A percentile compares a stretch with the other conserved stretches of the same genome.
These are phyloP conservation scores for Fusarium sp. DNA, from an alignment of 2,329 filamentous ascomycete species.

Conservation along the genomic window DNA sequence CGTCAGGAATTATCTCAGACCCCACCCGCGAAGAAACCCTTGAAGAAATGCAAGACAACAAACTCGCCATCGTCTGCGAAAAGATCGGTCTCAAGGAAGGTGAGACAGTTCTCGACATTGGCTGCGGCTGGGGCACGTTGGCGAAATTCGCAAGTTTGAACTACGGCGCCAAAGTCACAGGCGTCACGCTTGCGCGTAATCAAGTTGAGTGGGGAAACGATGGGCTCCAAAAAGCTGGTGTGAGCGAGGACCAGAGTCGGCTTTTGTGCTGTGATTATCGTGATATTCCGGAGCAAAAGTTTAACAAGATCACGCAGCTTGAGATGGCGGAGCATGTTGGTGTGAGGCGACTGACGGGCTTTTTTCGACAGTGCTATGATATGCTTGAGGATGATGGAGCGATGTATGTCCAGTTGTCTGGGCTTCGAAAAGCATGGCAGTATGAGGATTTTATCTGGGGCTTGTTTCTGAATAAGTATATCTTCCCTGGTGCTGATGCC, in stretches of 20 bases:
- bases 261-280: constrained; percentile 96
- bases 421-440: constrained; percentile 91
- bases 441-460: constrained; percentile 98
- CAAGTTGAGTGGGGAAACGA: constrained; percentile 96
- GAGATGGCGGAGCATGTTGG: constrained; percentile 99
- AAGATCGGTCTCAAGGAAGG: constrained; percentile 86
- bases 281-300: constrained; percentile 85
- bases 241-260: constrained; percentile 84
- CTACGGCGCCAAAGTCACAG: constrained; percentile 85
- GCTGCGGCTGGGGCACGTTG: constrained; percentile 95
- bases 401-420: constrained; percentile 94
- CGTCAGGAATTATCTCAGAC: constrained; percentile 89
- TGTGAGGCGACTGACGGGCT: constrained; percentile 82
- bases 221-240: constrained; percentile 80
- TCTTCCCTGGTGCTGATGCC: constrained; percentile 95
- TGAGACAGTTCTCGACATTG: constrained; percentile 88
- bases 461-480: constrained; percentile 97
- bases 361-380: constrained; percentile 86
- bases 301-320: constrained; percentile 94
- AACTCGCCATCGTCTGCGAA: constrained; percentile 91
- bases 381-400: constrained; percentile 95
- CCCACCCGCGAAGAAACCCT: constrained; percentile 86
- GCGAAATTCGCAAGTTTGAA: constrained; percentile 90
- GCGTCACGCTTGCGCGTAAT: constrained; percentile 91
- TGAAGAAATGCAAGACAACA: constrained; percentile 98